Evolutionary conservation across 2,329 filamentous ascomycete genomes (phyloP), one percentile per base, ranked within the genome.

Genomic region (Aspergillus pseudotamarii): DNA sequence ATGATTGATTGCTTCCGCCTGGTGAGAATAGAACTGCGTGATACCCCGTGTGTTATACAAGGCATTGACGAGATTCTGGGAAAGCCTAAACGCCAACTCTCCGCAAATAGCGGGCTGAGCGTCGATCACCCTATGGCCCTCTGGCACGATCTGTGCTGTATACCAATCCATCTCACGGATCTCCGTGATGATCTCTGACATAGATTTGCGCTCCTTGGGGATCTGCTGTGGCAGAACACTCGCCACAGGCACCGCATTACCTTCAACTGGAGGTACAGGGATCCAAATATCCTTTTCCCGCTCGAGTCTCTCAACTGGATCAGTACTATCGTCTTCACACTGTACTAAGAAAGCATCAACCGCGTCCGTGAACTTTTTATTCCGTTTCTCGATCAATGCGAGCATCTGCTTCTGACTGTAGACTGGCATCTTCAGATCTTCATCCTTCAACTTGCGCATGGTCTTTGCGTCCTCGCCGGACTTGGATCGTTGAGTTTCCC

Each of bases 331-430:
- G 23, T 89, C 84, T 45, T 85, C 84, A 73, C 93, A 97, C 46
- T 86, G 83, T 66, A 91, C 91, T 63, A 99, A 78, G 71, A 96
- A 98, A 0, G 76, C 78, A 75, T 91, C 91, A 63, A 96, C 84
- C 0, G 94, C 92, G 62, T 88, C 89, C 0, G 83, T 83, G 72
- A 98, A 98, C 73, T 94, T 95, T 59, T 82, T 81, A 72, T 97
- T 97, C 55, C 95, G 85, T 79, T 94, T 95, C 78, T 94, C 93
- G 69, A 99, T 97, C 68, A 97, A 77, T 58, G 84, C 86, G 74
- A 91, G 89, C 91, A 98, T 93, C 78, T 97, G 93, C 76, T 94
- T 94, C 78, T 97, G 94, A 66, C 92, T 93, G 80, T 89, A 97
- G 10, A 96, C 91, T 0, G 94, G 95, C 88, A 97, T 93, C 77